phyloP scores from a whole-genome alignment of 805 yeast genomes.

The Barnettozyma vustinii region DNA sequence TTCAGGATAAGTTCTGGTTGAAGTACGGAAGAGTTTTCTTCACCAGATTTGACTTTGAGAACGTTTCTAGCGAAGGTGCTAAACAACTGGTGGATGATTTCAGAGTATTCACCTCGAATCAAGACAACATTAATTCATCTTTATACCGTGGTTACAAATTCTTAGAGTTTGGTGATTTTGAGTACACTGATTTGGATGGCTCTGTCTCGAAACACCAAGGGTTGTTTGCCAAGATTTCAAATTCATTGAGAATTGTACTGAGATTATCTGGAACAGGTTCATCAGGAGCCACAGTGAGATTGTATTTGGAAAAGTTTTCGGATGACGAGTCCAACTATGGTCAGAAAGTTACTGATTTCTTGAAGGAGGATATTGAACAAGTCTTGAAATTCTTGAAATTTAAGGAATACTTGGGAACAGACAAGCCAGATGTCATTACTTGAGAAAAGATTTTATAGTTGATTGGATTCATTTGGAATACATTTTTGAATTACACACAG shows the following conservation, averaged over 20 bases:
- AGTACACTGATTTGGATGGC: conserved; percentile 93
- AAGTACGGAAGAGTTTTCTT: conserved; percentile 96
- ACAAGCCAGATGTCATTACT: conserved; percentile 86
- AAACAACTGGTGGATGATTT: conserved; percentile 54
- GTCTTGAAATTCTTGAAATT: conserved; percentile 68
- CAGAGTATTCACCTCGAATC: conserved; percentile 31
- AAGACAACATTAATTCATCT: conserved; percentile 42
- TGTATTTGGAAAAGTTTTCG: conserved; percentile 83
- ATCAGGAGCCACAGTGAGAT: conserved; percentile 93
- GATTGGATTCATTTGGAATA: neutral
- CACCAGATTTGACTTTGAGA: conserved; percentile 92
- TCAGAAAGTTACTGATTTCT: conserved; percentile 58
- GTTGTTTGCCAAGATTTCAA: conserved; percentile 69
- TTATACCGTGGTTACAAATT: conserved; percentile 48
- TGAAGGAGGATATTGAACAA: conserved; percentile 53
- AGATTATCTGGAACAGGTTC: conserved; percentile 97
- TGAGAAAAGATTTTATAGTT: conserved; percentile 21
- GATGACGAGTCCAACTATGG: conserved; percentile 46
- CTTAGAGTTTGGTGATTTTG: conserved; percentile 78
- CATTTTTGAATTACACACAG: too few species aligned
- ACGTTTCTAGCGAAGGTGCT: conserved; percentile 74
- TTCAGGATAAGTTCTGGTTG: conserved; percentile 83
- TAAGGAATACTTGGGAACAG: conserved; percentile 70
- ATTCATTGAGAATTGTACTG: conserved; percentile 81
- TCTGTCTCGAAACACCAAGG: conserved; percentile 87